These are phyloP conservation scores for Psilocybe tampanensis DNA, from an alignment of 768 basidiomycete species.

Conservation along the genomic window DNA sequence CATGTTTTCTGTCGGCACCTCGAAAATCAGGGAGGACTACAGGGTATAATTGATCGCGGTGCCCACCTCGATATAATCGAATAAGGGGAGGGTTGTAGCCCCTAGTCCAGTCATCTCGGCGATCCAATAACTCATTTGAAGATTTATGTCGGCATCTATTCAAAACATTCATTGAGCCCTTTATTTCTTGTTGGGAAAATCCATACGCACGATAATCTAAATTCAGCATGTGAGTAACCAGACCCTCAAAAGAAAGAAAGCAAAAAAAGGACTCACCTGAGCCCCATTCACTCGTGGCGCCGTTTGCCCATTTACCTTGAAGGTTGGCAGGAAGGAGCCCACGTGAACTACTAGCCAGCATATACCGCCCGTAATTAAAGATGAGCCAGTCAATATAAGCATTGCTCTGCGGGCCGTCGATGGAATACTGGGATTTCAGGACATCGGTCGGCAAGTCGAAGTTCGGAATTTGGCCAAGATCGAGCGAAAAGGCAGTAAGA, in stretches of 20 bases:
- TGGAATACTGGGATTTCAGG: conserved; percentile 52
- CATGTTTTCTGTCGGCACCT: conserved; percentile 72
- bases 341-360: conserved; percentile 62
- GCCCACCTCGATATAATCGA: conserved; percentile 67
- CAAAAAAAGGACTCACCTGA: conserved; percentile 51
- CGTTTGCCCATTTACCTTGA: conserved; percentile 74
- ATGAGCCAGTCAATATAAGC: conserved; percentile 72
- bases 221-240: neutral
- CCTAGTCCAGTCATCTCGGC: conserved; percentile 68
- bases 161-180: neutral
- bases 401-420: conserved; percentile 49
- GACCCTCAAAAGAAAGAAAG: neutral
- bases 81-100: conserved; percentile 56
- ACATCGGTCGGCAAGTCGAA: conserved; percentile 58
- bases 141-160: conserved; percentile 75
- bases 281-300: conserved; percentile 56
- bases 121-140: conserved; percentile 84
- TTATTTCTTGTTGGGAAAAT: neutral
- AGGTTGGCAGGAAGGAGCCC: conserved; percentile 70
- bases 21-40: no score
- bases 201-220: conserved; percentile 48
- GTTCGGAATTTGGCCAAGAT: conserved; percentile 60
- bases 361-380: conserved; percentile 74
- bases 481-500: conserved; percentile 53
- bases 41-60: neutral